A percentile compares a stretch with the other conserved stretches of the same genome.
These are phyloP conservation scores for Ophiocordyceps camponoti-leonardi DNA, from an alignment of 2,329 filamentous ascomycete species.

Conservation along the genomic window DNA sequence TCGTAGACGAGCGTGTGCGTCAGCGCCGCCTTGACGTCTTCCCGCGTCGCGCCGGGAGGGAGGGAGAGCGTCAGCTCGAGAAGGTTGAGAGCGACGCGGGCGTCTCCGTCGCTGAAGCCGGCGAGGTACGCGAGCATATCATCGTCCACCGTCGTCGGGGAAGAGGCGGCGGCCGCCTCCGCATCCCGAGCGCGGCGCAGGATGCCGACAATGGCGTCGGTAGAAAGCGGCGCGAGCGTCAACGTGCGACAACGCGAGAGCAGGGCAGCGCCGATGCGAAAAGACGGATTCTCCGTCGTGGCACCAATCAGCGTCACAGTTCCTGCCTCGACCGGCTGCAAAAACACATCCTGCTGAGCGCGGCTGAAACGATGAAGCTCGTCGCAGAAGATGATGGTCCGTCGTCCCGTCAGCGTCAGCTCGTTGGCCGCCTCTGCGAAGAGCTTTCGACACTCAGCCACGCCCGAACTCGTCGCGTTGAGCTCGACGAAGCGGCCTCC, in stretches of 20 bases:
- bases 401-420: conserved; percentile 61
- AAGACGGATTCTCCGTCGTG: conserved; percentile 92
- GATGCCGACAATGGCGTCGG: conserved; percentile 57
- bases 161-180: conserved; percentile 29
- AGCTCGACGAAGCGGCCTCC: conserved; percentile 86
- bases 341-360: conserved; percentile 84
- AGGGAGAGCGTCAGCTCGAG: conserved; percentile 78
- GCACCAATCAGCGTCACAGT: conserved; percentile 85
- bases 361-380: conserved; percentile 91
- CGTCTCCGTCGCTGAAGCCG: conserved; percentile 80
- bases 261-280: conserved; percentile 77
- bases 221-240: conserved; percentile 58
- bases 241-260: conserved; percentile 85
- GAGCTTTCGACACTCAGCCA: conserved; percentile 82
- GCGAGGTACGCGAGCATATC: conserved; percentile 69
- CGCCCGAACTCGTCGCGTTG: conserved; percentile 78
- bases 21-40: conserved; percentile 62
- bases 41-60: conserved; percentile 43
- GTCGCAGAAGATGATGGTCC: conserved; percentile 94
- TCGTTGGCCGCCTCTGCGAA: conserved; percentile 76
- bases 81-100: conserved; percentile 79
- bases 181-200: conserved; percentile 54
- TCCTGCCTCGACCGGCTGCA: conserved; percentile 81
- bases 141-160: conserved; percentile 49
- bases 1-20: conserved; percentile 94